These are phyloP conservation scores for Globisporangium viniferum DNA, from an alignment of 352 stramenopile species.

Conservation along the genomic window DNA sequence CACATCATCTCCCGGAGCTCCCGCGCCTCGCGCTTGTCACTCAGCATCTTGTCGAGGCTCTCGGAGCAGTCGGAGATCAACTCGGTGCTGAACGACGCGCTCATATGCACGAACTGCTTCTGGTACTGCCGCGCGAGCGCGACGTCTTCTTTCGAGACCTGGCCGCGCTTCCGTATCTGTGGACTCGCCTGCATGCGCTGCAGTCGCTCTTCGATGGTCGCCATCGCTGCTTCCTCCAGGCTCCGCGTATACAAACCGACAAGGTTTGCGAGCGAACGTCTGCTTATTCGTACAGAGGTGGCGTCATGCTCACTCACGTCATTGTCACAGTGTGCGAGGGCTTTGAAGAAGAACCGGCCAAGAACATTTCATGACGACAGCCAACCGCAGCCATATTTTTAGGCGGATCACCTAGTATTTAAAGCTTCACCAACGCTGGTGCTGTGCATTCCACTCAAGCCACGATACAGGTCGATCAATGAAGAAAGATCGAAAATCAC, in stretches of 20 bases:
- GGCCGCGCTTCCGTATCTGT: constrained; percentile 39
- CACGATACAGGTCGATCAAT: too few relatives aligned
- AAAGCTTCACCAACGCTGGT: neutral
- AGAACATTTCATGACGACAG: neutral
- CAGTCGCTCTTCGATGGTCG: constrained; percentile 37
- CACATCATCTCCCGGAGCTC: constrained; percentile 64
- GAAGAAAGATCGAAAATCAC: too few relatives aligned
- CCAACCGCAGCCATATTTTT: neutral
- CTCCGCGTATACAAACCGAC: neutral
- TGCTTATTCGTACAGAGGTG: neutral
- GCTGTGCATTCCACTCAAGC: neutral
- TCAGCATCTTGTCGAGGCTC: constrained; percentile 36
- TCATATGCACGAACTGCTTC: constrained; percentile 34
- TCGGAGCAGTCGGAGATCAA: constrained; percentile 52
- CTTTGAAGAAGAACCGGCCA: neutral
- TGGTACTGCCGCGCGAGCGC: constrained; percentile 40
- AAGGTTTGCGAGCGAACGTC: neutral
- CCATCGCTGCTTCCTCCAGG: neutral
- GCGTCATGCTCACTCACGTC: neutral
- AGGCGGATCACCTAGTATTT: neutral
- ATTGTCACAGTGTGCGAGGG: neutral
- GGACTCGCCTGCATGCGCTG: constrained; percentile 39
- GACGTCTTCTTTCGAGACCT: constrained; percentile 43
- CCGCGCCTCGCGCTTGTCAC: constrained; percentile 45
- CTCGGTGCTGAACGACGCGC: constrained; percentile 34